Conservation (phyloP, 257 asterid species). For the Salvia hispanica region DNA sequence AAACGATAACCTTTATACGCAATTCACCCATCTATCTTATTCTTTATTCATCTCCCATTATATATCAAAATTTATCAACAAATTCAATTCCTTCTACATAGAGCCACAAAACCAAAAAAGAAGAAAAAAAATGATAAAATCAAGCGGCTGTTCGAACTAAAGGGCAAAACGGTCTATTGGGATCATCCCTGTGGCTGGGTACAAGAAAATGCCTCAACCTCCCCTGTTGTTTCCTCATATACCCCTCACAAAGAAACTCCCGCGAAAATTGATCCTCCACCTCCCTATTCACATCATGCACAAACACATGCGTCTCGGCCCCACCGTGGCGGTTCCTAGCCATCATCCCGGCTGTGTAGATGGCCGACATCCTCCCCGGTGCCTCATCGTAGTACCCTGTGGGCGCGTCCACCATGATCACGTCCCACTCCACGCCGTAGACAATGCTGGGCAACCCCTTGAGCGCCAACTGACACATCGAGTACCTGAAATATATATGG, state of each 20-base stretch:
- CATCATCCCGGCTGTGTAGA: constrained; percentile 95
- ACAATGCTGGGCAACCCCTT: constrained; percentile 51
- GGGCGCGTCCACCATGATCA: constrained; percentile 95
- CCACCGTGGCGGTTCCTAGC: constrained; percentile 57
- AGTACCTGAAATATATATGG: constrained; percentile 28
- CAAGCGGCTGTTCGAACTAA: background rate
- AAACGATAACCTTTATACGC: too few relatives aligned
- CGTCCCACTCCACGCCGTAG: constrained; percentile 66
- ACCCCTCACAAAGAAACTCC: constrained; percentile 74
- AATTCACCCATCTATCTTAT: too few relatives aligned
- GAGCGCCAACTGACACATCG: constrained; percentile 80
- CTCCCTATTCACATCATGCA: constrained; percentile 89
- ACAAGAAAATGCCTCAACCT: constrained; percentile 77
- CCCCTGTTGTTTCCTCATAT: constrained; percentile 79
- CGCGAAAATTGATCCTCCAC: constrained; percentile 72
- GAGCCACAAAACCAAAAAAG: too few relatives aligned
- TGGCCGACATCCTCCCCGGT: constrained; percentile 89
- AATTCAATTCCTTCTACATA: too few relatives aligned
- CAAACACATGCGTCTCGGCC: constrained; percentile 69
- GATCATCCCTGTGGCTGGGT: constrained; percentile 59
- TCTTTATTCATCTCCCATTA: too few relatives aligned
- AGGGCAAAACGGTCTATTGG: constrained; percentile 78
- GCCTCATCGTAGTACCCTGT: constrained; percentile 84
- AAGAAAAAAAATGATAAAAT: background rate
- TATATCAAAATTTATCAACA: too few relatives aligned